A percentile compares a stretch with the other conserved stretches of the same genome.
Conservation (phyloP, 1,284 basidiomycete species). For the Cryptococcus jaspeensis region DNA sequence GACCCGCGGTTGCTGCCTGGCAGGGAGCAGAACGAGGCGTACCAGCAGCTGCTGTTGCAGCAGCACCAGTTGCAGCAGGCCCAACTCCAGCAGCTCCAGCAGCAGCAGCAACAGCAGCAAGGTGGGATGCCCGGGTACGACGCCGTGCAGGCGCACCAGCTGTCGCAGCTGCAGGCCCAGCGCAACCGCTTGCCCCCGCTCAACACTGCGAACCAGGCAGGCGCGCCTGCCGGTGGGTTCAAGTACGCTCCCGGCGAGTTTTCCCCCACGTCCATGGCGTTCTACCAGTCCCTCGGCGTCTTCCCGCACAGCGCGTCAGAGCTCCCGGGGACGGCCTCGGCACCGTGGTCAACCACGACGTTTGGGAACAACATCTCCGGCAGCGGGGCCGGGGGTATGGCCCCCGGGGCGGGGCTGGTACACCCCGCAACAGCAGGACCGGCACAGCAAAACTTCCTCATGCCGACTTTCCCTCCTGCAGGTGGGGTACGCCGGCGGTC, state of each 20-base stretch:
- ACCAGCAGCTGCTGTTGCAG: constrained; percentile 9
- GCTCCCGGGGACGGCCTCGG: constrained; percentile 27
- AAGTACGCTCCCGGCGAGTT: constrained; percentile 40
- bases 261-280: constrained; percentile 43
- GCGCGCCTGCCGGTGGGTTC: constrained; percentile 5
- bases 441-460: constrained; percentile 15
- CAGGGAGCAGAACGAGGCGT: constrained; percentile 5
- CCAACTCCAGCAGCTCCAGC: constrained; percentile 14
- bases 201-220: constrained; percentile 20
- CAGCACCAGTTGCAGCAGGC: neutral
- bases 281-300: constrained; percentile 39
- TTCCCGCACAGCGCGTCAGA: constrained; percentile 23
- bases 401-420: neutral
- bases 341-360: constrained; percentile 29
- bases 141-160: constrained; percentile 20
- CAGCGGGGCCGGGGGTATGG: neutral
- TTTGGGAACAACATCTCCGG: constrained; percentile 22
- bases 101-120: constrained; percentile 18
- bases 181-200: constrained; percentile 21
- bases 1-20: constrained; percentile 43
- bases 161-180: constrained; percentile 21
- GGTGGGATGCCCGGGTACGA: constrained; percentile 1
- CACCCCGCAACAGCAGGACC: constrained; percentile 21
- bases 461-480: constrained; percentile 1
- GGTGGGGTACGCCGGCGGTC: constrained; percentile 25